A percentile compares a stretch with the other conserved stretches of the same genome.
phyloP scores from a whole-genome alignment of 208 protist species.

The Zelonia costaricensis region DNA sequence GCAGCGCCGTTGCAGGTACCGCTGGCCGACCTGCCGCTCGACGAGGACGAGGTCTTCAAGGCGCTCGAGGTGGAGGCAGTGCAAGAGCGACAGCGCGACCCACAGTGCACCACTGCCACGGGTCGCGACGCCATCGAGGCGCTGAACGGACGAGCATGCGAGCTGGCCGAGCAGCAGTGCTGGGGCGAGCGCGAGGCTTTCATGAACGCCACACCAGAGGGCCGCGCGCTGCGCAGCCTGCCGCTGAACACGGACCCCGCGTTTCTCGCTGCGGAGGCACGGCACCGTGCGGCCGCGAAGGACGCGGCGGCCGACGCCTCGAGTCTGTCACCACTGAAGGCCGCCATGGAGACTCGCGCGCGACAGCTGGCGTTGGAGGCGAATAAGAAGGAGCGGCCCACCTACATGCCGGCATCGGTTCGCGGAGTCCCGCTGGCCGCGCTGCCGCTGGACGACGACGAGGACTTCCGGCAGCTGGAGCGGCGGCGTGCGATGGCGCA shows the following conservation, averaged over 20 bases:
- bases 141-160: conserved; percentile 43
- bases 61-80: conserved; percentile 38
- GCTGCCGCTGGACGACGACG: conserved; percentile 56
- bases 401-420: conserved; percentile 36
- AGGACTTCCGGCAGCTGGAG: conserved; percentile 59
- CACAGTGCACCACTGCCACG: conserved; percentile 29
- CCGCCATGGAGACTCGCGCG: conserved; percentile 45
- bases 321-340: conserved; percentile 29
- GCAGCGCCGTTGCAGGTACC: conserved; percentile 32
- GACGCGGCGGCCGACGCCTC: conserved; percentile 28
- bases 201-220: conserved; percentile 39
- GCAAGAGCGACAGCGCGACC: conserved; percentile 26
- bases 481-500: conserved; percentile 26
- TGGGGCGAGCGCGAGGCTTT: conserved; percentile 44
- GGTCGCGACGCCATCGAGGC: conserved; percentile 27
- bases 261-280: conserved; percentile 41
- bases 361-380: conserved; percentile 48
- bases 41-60: conserved; percentile 44
- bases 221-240: conserved; percentile 38
- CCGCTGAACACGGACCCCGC: conserved; percentile 40
- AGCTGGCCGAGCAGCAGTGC: conserved; percentile 45
- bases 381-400: conserved; percentile 40
- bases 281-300: conserved; percentile 35
- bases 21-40: conserved; percentile 44
- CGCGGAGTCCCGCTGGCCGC: conserved; percentile 49